Conservation (phyloP, 768 basidiomycete species). For the Melanogaster broomeanus region DNA sequence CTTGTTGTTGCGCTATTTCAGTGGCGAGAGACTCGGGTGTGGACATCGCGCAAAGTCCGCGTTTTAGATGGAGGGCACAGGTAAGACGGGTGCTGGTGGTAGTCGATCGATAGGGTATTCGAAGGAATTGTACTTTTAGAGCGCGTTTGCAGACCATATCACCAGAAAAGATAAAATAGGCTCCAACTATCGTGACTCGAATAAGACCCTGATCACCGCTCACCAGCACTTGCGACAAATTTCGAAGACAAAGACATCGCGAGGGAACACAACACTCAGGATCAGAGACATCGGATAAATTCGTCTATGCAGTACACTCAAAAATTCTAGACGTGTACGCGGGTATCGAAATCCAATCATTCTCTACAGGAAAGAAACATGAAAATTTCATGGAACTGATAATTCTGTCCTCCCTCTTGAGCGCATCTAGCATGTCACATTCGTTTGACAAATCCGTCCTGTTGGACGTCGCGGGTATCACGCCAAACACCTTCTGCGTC, state of each 20-base stretch:
- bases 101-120: slow-evolving; percentile 37
- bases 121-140: no score
- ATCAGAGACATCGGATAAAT: no score
- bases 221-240: not conserved
- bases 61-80: slow-evolving; percentile 12
- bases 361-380: no score
- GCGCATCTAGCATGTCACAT: slow-evolving; percentile 8
- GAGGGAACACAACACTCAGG: no score
- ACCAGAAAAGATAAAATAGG: slow-evolving; percentile 13
- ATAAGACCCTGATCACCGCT: slow-evolving; percentile 25
- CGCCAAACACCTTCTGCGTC: slow-evolving; percentile 68
- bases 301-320: no score
- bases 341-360: no score
- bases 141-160: slow-evolving; percentile 17
- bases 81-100: slow-evolving; percentile 13
- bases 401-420: no score
- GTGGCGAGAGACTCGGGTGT: slow-evolving; percentile 46
- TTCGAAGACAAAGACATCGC: no score
- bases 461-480: slow-evolving; percentile 29
- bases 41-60: slow-evolving; percentile 37
- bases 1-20: slow-evolving; percentile 57
- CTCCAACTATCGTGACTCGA: slow-evolving; percentile 18
- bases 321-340: no score
- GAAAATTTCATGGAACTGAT: no score
- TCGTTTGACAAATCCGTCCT: slow-evolving; percentile 24